These are phyloP conservation scores for Toxicodendron radicans DNA, from an alignment of 345 rosid genomes.

Conservation along the genomic window DNA sequence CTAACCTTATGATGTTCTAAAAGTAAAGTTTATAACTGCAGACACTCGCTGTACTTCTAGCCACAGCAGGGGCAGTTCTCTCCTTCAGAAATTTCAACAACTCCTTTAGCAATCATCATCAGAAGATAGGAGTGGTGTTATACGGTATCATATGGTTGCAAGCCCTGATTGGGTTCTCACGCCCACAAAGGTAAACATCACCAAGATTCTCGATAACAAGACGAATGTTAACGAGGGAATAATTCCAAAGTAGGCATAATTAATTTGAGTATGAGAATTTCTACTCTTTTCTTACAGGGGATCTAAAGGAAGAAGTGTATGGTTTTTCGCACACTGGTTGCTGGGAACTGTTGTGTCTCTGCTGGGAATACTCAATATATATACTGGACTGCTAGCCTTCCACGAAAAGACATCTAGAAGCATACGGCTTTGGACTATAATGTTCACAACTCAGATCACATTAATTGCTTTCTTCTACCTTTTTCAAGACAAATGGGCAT, in stretches of 20 bases:
- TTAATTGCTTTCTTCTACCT: slow-evolving; percentile 44
- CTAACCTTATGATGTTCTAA: background rate
- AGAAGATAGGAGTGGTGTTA: slow-evolving; percentile 66
- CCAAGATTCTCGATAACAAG: background rate
- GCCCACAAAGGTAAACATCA: slow-evolving; percentile 59
- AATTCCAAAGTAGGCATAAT: no score
- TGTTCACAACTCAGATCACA: slow-evolving; percentile 42
- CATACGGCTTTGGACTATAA: slow-evolving; percentile 42
- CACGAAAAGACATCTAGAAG: slow-evolving; percentile 53
- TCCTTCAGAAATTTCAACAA: slow-evolving; percentile 77
- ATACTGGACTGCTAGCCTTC: slow-evolving; percentile 56
- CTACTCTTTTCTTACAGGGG: slow-evolving; percentile 34
- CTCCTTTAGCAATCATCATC: slow-evolving; percentile 75
- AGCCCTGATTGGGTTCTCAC: slow-evolving; percentile 53
- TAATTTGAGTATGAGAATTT: background rate
- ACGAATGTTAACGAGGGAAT: no score
- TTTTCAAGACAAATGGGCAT: slow-evolving; percentile 62
- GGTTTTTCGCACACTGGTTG: slow-evolving; percentile 60
- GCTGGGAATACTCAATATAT: slow-evolving; percentile 51
- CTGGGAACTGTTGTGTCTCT: slow-evolving; percentile 46
- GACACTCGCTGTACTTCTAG: slow-evolving; percentile 59
- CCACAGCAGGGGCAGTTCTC: slow-evolving; percentile 72
- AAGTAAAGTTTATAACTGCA: slow-evolving; percentile 20
- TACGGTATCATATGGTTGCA: slow-evolving; percentile 83
- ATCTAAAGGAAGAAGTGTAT: slow-evolving; percentile 46